Conservation (phyloP, 768 basidiomycete species). For the Podaxis sp. region DNA sequence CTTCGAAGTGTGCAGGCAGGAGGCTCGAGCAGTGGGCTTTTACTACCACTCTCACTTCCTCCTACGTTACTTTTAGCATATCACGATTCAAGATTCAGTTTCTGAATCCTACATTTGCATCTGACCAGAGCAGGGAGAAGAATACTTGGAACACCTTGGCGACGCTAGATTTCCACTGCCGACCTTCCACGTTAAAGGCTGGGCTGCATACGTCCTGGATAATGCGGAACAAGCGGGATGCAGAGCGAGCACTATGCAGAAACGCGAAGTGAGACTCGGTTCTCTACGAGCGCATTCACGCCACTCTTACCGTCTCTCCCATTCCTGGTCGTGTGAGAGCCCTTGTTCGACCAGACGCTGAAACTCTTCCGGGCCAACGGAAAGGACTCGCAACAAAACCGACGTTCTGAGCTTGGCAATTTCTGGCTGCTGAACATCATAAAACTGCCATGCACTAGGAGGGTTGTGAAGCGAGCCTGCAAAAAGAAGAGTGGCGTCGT, state of each 20-base stretch:
- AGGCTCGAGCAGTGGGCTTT: slow-evolving; percentile 60
- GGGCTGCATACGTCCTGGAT: slow-evolving; percentile 66
- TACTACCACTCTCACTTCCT: slow-evolving; percentile 62
- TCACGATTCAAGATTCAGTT: not conserved
- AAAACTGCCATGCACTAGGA: slow-evolving; percentile 66
- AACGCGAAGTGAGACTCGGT: not conserved
- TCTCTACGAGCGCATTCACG: not conserved
- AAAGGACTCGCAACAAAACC: slow-evolving; percentile 57
- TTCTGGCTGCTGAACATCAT: slow-evolving; percentile 58
- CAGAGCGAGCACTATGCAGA: slow-evolving; percentile 25
- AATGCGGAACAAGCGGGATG: slow-evolving; percentile 61
- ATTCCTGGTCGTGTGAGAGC: slow-evolving; percentile 35
- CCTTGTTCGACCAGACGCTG: slow-evolving; percentile 44
- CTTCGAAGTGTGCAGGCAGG: slow-evolving; percentile 63
- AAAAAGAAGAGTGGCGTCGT: slow-evolving; percentile 17
- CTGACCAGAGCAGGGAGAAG: slow-evolving; percentile 64
- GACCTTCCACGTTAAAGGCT: slow-evolving; percentile 57
- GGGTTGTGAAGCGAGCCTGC: slow-evolving; percentile 1
- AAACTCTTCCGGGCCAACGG: slow-evolving; percentile 66
- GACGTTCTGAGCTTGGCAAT: slow-evolving; percentile 52
- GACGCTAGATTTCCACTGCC: slow-evolving; percentile 68
- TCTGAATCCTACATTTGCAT: slow-evolving; percentile 47
- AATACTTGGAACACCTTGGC: slow-evolving; percentile 58
- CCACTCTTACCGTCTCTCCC: slow-evolving; percentile 51
- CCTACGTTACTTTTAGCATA: slow-evolving; percentile 39